A percentile compares a stretch with the other conserved stretches of the same genome.
Evolutionary conservation across 441 rosid genomes (phyloP).

Genomic region (Manihot esculenta): DNA sequence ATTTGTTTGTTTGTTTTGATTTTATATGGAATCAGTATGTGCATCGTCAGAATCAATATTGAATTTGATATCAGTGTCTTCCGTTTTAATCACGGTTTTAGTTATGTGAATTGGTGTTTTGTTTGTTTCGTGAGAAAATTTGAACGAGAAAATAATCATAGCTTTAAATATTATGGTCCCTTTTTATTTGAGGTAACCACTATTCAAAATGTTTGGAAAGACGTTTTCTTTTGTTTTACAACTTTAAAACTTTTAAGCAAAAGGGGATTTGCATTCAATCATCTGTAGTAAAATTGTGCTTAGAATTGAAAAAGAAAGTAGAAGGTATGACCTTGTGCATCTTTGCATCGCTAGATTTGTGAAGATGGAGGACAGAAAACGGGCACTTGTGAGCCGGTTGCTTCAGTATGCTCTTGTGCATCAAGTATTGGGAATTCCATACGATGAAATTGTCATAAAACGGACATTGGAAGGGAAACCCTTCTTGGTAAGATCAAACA

Average conservation of each 20-base stretch:
- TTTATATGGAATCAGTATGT: too few relatives aligned
- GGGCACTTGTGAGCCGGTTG: conserved; percentile 60
- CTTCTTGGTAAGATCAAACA: conserved; percentile 41
- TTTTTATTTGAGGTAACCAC: neutral
- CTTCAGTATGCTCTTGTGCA: conserved; percentile 54
- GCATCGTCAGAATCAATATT: neutral
- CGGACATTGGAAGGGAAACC: conserved; percentile 68
- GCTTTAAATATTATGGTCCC: neutral
- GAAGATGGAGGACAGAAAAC: conserved; percentile 54
- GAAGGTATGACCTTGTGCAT: too few relatives aligned
- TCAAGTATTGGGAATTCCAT: conserved; percentile 48
- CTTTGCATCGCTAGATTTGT: conserved; percentile 39
- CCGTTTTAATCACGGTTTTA: neutral
- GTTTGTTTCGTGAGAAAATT: neutral
- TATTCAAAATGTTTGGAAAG: neutral
- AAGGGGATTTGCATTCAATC: too few relatives aligned
- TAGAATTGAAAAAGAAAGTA: neutral
- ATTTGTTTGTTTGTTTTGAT: neutral
- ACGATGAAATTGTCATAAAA: conserved; percentile 39
- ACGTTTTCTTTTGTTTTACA: neutral
- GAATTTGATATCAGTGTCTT: neutral
- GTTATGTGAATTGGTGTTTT: neutral
- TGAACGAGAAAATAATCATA: neutral
- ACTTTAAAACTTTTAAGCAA: neutral
- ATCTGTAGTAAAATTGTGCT: neutral